A percentile compares a stretch with the other conserved stretches of the same genome.
Conservation (phyloP, 2,329 filamentous ascomycete species). For the Talaromyces sp. region DNA sequence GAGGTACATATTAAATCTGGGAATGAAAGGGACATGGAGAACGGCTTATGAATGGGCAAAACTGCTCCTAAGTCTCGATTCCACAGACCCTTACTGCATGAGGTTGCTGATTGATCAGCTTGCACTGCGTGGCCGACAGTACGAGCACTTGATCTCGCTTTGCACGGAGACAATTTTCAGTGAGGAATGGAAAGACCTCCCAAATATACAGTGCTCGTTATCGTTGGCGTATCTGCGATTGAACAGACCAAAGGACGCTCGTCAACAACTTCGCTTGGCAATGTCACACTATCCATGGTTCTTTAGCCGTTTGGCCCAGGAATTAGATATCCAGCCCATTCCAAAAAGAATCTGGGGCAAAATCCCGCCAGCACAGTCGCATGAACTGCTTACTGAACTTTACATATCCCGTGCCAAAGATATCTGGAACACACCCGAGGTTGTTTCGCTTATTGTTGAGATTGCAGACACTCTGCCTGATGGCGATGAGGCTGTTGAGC, state of each 20-base stretch:
- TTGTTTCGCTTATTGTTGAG: constrained; percentile 63
- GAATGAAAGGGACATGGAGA: constrained; percentile 87
- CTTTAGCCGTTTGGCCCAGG: constrained; percentile 73
- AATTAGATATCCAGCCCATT: constrained; percentile 68
- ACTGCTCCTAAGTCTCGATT: constrained; percentile 70
- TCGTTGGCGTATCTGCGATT: constrained; percentile 71
- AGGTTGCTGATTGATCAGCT: constrained; percentile 77
- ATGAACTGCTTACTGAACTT: constrained; percentile 67
- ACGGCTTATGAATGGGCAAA: constrained; percentile 94
- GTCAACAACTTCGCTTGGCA: constrained; percentile 60
- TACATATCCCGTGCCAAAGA: constrained; percentile 75
- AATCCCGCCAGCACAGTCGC: constrained; percentile 59
- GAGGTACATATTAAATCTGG: constrained; percentile 79
- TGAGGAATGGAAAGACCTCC: constrained; percentile 52
- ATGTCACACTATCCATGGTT: constrained; percentile 79
- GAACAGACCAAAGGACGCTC: constrained; percentile 61
- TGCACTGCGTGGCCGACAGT: constrained; percentile 74
- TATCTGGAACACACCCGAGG: constrained; percentile 77
- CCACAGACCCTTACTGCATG: constrained; percentile 77
- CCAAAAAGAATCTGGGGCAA: constrained; percentile 82
- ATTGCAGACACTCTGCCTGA: constrained; percentile 55
- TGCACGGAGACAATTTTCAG: constrained; percentile 49
- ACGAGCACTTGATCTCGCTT: constrained; percentile 70
- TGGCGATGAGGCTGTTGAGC: constrained; percentile 40
- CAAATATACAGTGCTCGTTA: constrained; percentile 71